A percentile compares a stretch with the other conserved stretches of the same genome.
Conservation (phyloP, 1,139 yeast genomes). For the Yamadazyma pseudoaaseri region DNA sequence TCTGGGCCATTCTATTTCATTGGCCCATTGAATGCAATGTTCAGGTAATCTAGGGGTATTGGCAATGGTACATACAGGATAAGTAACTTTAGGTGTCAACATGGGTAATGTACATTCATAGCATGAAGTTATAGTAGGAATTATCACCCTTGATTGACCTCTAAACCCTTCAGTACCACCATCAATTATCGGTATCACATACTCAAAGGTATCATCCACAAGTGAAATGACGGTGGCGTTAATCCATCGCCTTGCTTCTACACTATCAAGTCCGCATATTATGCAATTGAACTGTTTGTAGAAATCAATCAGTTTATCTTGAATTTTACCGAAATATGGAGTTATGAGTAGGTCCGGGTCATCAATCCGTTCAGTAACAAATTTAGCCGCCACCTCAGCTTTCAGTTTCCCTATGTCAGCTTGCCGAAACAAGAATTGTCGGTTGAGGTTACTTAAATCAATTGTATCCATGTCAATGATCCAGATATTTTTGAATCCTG, state of each 20-base stretch:
- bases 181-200: conserved; percentile 78
- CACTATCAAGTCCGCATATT: conserved; percentile 85
- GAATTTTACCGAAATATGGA: conserved; percentile 66
- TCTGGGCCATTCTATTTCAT: conserved; percentile 72
- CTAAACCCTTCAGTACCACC: conserved; percentile 96
- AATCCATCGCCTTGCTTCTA: conserved; percentile 91
- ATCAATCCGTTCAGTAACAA: conserved; percentile 48
- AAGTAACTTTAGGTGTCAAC: conserved; percentile 66
- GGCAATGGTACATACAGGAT: conserved; percentile 93
- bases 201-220: conserved; percentile 50
- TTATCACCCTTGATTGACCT: conserved; percentile 86
- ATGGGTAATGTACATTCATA: conserved; percentile 89
- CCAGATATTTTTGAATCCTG: conserved; percentile 73
- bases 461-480: conserved; percentile 96
- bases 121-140: conserved; percentile 85
- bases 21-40: conserved; percentile 93
- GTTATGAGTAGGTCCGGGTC: conserved; percentile 47
- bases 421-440: conserved; percentile 81
- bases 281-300: conserved; percentile 71
- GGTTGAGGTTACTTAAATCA: conserved; percentile 82
- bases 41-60: conserved; percentile 92
- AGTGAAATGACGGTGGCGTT: conserved; percentile 70
- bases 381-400: conserved; percentile 74
- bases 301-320: conserved; percentile 64
- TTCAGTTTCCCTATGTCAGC: conserved; percentile 78